Evolutionary conservation across 2,329 filamentous ascomycete genomes (phyloP).

Genomic region (Fusarium brachygibbosum): DNA sequence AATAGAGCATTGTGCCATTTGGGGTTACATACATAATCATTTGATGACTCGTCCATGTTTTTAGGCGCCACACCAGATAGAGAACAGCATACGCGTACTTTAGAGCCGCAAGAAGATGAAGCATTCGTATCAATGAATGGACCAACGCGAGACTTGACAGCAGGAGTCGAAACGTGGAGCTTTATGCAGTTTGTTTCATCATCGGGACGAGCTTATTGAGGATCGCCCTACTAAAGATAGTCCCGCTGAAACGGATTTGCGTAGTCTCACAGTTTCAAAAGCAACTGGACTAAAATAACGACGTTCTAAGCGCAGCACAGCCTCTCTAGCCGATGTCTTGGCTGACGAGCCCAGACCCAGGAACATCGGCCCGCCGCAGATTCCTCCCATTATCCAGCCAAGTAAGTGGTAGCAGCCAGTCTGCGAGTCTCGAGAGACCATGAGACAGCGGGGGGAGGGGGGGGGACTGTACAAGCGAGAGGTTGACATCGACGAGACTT

Average conservation of each 20-base stretch:
- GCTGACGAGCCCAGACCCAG: conserved; percentile 10
- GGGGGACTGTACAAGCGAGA: neutral
- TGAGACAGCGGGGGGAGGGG: neutral
- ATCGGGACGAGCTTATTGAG: conserved; percentile 6
- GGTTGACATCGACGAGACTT: neutral
- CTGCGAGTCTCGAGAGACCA: neutral
- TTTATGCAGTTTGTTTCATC: conserved; percentile 37
- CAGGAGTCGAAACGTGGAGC: conserved; percentile 33
- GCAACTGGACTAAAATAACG: neutral
- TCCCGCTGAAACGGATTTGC: conserved; percentile 3
- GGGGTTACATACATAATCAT: neutral
- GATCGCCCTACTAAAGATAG: conserved; percentile 18
- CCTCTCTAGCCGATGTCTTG: neutral
- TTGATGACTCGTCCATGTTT: neutral
- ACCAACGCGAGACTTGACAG: conserved; percentile 20
- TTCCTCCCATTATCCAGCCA: conserved; percentile 6
- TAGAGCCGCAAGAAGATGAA: neutral
- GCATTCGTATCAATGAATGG: neutral
- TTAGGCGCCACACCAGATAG: neutral
- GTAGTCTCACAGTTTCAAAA: conserved; percentile 2
- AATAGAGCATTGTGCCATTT: neutral
- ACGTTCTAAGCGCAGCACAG: neutral
- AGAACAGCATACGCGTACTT: neutral
- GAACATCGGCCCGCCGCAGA: conserved; percentile 45
- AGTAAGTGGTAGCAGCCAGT: neutral